These are phyloP conservation scores for Pythium graminicola DNA, from an alignment of 352 stramenopile genomes.

Conservation along the genomic window DNA sequence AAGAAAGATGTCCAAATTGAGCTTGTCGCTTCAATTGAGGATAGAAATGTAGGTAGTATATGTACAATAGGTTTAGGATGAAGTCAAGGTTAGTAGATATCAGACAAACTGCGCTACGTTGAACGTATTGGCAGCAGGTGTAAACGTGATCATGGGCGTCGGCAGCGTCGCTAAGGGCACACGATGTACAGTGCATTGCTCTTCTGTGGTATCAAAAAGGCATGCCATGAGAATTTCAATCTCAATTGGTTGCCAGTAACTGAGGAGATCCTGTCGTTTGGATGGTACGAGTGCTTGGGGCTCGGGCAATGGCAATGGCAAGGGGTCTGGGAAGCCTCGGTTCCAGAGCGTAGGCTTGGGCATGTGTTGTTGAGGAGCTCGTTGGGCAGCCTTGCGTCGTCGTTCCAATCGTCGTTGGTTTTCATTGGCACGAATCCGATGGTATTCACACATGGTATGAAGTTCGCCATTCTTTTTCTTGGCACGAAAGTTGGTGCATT, in stretches of 20 bases:
- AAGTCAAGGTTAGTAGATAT: not conserved
- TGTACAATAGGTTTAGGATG: not conserved
- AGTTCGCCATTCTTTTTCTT: conserved; percentile 78
- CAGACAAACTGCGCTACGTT: not conserved
- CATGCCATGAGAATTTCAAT: conserved; percentile 25
- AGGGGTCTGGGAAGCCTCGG: conserved; percentile 17
- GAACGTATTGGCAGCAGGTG: not conserved
- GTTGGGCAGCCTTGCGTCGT: conserved; percentile 41
- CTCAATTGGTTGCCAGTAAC: conserved; percentile 22
- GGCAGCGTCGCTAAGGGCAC: not conserved
- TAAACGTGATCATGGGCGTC: not conserved
- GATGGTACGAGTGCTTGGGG: conserved; percentile 2
- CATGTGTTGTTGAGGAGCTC: conserved; percentile 5
- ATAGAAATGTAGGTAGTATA: not conserved
- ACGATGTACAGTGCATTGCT: not conserved
- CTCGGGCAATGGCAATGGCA: conserved; percentile 10
- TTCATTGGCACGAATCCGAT: conserved; percentile 76
- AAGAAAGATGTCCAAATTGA: too few relatives aligned
- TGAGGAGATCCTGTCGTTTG: conserved; percentile 4
- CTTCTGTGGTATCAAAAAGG: conserved; percentile 19
- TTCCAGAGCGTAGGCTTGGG: conserved; percentile 22
- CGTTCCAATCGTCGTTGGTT: conserved; percentile 78
- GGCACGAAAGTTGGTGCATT: conserved; percentile 71
- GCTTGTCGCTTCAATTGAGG: not conserved
- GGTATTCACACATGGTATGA: conserved; percentile 82